Evolutionary conservation across 2,329 filamentous ascomycete species (phyloP).

Genomic region (Pseudogymnoascus sp.): DNA sequence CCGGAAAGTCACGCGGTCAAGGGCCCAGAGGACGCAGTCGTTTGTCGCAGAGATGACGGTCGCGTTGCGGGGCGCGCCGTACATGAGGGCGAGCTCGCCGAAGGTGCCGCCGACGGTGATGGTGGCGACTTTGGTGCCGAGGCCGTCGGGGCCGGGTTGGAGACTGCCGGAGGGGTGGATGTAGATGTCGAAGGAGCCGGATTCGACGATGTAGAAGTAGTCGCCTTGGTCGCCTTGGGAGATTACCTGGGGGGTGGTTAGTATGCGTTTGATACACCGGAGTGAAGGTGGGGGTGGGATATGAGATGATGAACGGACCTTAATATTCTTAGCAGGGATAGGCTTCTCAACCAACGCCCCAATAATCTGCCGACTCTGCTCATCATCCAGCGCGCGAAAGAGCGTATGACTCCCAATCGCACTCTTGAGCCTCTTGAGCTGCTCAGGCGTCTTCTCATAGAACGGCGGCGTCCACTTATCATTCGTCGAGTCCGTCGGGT

Average conservation of each 20-base stretch:
- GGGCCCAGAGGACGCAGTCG: slow-evolving; percentile 77
- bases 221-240: slow-evolving; percentile 92
- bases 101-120: slow-evolving; percentile 89
- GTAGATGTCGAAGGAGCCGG: slow-evolving; percentile 81
- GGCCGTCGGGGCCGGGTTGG: slow-evolving; percentile 70
- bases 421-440: slow-evolving; percentile 67
- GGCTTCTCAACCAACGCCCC: slow-evolving; percentile 90
- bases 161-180: slow-evolving; percentile 72
- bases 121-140: slow-evolving; percentile 72
- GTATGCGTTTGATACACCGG: background rate
- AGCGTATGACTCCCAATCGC: slow-evolving; percentile 88
- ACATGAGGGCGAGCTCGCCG: slow-evolving; percentile 95
- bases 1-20: slow-evolving; percentile 93
- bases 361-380: slow-evolving; percentile 79
- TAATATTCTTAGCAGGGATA: slow-evolving; percentile 81
- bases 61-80: slow-evolving; percentile 91
- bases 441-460: slow-evolving; percentile 75
- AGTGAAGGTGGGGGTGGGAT: background rate
- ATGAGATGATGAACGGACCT: slow-evolving; percentile 36
- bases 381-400: slow-evolving; percentile 89
- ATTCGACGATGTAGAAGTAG: slow-evolving; percentile 96
- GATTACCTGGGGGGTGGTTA: slow-evolving; percentile 59
- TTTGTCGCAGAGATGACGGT: slow-evolving; percentile 80
- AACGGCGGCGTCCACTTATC: slow-evolving; percentile 86
- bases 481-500: slow-evolving; percentile 72